phyloP scores from a whole-genome alignment of 2,329 filamentous ascomycete genomes.

The Hymenoscyphus fructigenus region DNA sequence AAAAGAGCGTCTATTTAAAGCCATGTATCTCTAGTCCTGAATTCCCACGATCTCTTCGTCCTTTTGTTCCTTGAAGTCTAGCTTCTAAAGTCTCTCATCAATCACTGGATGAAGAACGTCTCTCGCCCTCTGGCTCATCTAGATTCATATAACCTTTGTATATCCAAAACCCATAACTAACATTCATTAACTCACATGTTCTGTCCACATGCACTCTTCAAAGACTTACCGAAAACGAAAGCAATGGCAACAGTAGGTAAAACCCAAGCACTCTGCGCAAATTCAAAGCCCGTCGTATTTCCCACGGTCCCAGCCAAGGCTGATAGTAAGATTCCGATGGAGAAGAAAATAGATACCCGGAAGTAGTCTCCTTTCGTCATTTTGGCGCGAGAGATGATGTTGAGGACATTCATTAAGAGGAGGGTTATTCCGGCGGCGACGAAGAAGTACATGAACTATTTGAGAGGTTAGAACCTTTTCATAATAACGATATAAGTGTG shows the following conservation, averaged over 20 bases:
- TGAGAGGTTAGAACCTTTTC: background rate
- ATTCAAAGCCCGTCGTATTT: slow-evolving; percentile 1
- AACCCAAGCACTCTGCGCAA: slow-evolving; percentile 12
- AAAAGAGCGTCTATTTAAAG: no score
- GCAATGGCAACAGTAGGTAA: slow-evolving; percentile 11
- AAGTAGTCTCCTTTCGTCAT: slow-evolving; percentile 5
- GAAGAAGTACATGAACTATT: slow-evolving; percentile 30
- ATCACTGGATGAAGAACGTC: no score
- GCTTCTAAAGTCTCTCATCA: no score
- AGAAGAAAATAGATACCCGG: slow-evolving; percentile 6
- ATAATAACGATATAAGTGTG: background rate
- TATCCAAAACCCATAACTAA: slow-evolving; percentile 11
- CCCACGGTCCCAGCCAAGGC: background rate
- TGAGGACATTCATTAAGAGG: slow-evolving; percentile 26
- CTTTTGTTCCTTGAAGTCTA: no score
- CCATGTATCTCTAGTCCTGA: no score
- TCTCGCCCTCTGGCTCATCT: background rate
- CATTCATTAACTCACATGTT: background rate
- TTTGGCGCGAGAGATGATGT: slow-evolving; percentile 16
- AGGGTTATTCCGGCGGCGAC: slow-evolving; percentile 25
- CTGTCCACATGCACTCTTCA: no score
- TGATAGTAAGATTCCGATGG: slow-evolving; percentile 5
- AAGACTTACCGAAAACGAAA: slow-evolving; percentile 8
- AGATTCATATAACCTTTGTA: background rate
- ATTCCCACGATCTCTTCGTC: no score